These are phyloP conservation scores for Psidium friedrichsthalianum DNA, from an alignment of 345 rosid genomes.

Conservation along the genomic window DNA sequence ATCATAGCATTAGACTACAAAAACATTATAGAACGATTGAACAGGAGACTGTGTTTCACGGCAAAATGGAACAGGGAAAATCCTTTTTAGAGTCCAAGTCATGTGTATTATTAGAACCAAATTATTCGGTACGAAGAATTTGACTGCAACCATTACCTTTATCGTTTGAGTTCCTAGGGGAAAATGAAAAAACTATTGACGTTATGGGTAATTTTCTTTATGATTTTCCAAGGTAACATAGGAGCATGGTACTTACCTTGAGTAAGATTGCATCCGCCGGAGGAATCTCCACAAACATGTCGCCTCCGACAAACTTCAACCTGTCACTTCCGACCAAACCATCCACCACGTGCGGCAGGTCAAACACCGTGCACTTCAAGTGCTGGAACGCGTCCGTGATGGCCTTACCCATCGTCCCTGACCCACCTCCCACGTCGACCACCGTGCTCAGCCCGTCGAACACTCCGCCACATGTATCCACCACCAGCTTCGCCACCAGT, in stretches of 20 bases:
- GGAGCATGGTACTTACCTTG: constrained; percentile 5
- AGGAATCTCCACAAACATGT: constrained; percentile 25
- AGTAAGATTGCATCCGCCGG: constrained; percentile 11
- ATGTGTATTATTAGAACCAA: background rate
- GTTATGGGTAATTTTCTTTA: background rate
- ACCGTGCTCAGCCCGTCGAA: constrained; percentile 17
- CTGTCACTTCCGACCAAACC: constrained; percentile 7
- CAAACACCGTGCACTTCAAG: constrained; percentile 13
- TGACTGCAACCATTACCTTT: background rate
- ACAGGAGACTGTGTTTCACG: background rate
- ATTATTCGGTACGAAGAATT: background rate
- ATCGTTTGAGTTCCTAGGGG: background rate
- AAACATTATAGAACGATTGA: background rate
- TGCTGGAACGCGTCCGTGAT: constrained; percentile 9
- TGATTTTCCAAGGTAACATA: background rate
- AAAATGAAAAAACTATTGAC: background rate
- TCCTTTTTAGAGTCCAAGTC: background rate
- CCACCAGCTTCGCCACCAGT: background rate
- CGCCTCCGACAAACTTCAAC: constrained; percentile 19
- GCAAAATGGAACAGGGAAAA: background rate
- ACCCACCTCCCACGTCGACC: constrained; percentile 29
- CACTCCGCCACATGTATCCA: background rate
- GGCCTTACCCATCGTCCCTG: constrained; percentile 9
- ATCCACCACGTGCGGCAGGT: constrained; percentile 9
- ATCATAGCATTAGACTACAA: background rate